Evolutionary conservation across 208 protist species (phyloP), one percentile per base, ranked within the genome.

Genomic region (Wallacemonas collosoma): DNA sequence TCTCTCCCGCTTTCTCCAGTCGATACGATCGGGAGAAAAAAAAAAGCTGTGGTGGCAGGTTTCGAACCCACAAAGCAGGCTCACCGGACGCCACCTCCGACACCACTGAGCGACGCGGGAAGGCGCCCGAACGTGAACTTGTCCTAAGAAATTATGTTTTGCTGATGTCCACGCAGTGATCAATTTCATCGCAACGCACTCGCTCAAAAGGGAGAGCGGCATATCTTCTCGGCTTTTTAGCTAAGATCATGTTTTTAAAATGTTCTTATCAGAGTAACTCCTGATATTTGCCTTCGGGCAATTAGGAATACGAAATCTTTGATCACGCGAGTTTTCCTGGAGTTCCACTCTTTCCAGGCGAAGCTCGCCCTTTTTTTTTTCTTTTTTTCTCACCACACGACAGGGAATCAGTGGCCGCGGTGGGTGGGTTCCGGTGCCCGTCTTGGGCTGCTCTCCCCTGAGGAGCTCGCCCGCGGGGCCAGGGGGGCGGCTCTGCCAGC

Each of bases 161-260:
- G 45, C 12, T 6, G 45, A 12, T 50, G 45, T 12, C 45, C 12
- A 14, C 45, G 12, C 0, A 14, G 12, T 50, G 0, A 6, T 50
- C 45, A 6, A 50, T 14, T 14, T 50, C 1, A 14, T 6, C 12
- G 45, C 0, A 6, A 50, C 6, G 45, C 0, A 12, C 1, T 12
- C 8, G 45, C 45, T 6, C 45, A 50, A 50, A 50, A 50, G 0
- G 45, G 53, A 38, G 1, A n/a, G 14, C 53, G 53, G 11, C 53
- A 86, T 76, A 88, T 92, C 87, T 89, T 92, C 87, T 92, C 87
- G 87, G 87, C 87, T 92, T 79, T 92, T 89, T 92, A 92, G 87
- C 87, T 92, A 92, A 92, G 87, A 92, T 92, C 87, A 92, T 89
- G 87, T 89, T 92, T 89, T 89, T 86, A 92, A 92, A 92, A 83